Percentiles rank a stretch among this genome's conserved stretches.
Evolutionary conservation across 2,329 filamentous ascomycete species (phyloP).

Genomic region (Monilinia laxa): DNA sequence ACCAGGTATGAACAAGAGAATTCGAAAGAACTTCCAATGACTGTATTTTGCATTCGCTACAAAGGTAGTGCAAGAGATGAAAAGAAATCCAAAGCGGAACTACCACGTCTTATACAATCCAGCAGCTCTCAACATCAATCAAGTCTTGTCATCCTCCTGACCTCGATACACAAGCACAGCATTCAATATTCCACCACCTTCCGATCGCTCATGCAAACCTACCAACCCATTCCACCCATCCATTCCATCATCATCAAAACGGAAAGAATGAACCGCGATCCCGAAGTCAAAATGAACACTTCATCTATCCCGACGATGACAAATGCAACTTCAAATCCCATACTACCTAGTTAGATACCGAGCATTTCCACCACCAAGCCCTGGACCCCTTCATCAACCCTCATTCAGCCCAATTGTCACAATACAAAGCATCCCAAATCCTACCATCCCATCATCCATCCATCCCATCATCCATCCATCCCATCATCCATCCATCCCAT

Average conservation of each 20-base stretch:
- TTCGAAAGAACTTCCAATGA: not conserved
- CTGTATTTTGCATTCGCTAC: no score
- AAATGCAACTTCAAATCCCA: no score
- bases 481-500: no score
- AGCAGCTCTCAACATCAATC: not conserved
- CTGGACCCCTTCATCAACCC: no score
- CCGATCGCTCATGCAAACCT: no score
- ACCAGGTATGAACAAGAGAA: not conserved
- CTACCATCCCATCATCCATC: no score
- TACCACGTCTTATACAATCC: not conserved
- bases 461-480: not conserved
- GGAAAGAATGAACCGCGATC: not conserved
- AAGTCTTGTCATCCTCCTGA: not conserved
- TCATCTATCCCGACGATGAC: not conserved
- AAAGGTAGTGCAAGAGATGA: not conserved
- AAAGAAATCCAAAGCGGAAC: not conserved
- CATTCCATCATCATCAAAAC: not conserved
- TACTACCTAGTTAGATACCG: no score
- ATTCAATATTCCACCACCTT: not conserved
- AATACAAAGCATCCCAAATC: no score
- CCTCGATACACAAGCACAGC: constrained; percentile 1
- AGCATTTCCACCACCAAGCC: no score
- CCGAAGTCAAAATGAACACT: not conserved
- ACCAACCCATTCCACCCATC: no score
- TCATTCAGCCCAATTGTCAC: no score